Conservation (phyloP, 2,329 filamentous ascomycete genomes). For the Hansfordia pulvinata region DNA sequence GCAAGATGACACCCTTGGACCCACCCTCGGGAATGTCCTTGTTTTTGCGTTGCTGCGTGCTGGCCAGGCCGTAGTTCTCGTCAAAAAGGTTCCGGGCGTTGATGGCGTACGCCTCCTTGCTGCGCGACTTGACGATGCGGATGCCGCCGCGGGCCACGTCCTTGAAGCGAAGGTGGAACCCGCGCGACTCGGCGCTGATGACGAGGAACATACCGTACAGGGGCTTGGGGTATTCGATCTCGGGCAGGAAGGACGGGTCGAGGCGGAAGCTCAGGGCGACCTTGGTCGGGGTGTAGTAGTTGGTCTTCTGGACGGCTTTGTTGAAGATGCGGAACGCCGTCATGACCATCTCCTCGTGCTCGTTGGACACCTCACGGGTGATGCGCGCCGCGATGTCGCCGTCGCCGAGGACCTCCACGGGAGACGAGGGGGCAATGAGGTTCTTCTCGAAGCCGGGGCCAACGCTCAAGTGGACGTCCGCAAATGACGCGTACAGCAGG, state of each 20-base stretch:
- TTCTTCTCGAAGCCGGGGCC: slow-evolving; percentile 35
- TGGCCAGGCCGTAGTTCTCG: slow-evolving; percentile 96
- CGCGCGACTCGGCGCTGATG: slow-evolving; percentile 90
- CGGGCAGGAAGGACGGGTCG: slow-evolving; percentile 76
- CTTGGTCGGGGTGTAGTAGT: slow-evolving; percentile 95
- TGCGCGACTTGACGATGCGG: slow-evolving; percentile 95
- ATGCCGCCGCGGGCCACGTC: slow-evolving; percentile 96
- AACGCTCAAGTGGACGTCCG: slow-evolving; percentile 61
- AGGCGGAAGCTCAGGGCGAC: slow-evolving; percentile 94
- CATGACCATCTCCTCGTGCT: slow-evolving; percentile 98
- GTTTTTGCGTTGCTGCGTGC: slow-evolving; percentile 98
- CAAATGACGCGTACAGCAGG: slow-evolving; percentile 81
- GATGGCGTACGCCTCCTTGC: slow-evolving; percentile 89
- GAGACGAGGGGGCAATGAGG: slow-evolving; percentile 39
- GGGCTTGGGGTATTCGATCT: slow-evolving; percentile 83
- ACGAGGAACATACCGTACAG: slow-evolving; percentile 98
- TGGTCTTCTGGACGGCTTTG: slow-evolving; percentile 85
- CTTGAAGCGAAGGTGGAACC: slow-evolving; percentile 94
- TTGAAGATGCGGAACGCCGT: slow-evolving; percentile 95
- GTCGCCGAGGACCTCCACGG: slow-evolving; percentile 60
- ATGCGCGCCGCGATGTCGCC: slow-evolving; percentile 63
- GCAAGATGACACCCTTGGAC: slow-evolving; percentile 91
- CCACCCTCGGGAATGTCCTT: slow-evolving; percentile 98
- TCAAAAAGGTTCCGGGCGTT: slow-evolving; percentile 95
- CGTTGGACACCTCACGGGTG: slow-evolving; percentile 68